These are phyloP conservation scores for Backusella westeae DNA, from an alignment of 192 early-diverging fungal genomes.

Conservation along the genomic window DNA sequence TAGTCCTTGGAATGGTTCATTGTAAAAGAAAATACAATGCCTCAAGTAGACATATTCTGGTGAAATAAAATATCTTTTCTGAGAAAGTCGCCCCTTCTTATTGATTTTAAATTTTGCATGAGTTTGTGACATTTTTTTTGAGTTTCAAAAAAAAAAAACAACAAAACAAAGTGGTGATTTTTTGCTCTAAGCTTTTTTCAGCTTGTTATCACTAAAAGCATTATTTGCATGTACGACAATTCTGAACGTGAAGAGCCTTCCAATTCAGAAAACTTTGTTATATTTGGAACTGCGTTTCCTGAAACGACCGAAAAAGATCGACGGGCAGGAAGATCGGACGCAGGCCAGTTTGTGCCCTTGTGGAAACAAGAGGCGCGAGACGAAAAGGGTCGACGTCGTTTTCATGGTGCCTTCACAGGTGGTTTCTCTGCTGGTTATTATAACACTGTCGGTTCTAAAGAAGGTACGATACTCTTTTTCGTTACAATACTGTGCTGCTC, in stretches of 20 bases:
- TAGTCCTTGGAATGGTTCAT: too few species aligned
- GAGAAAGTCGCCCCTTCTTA: too few species aligned
- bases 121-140: too few species aligned
- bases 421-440: constrained; percentile 95
- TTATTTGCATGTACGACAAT: not conserved
- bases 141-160: too few species aligned
- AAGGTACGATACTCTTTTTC: constrained; percentile 55
- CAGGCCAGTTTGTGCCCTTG: constrained; percentile 44
- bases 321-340: constrained; percentile 24
- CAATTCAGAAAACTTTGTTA: constrained; percentile 33
- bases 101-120: too few species aligned
- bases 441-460: constrained; percentile 95
- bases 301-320: constrained; percentile 26
- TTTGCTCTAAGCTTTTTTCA: not conserved
- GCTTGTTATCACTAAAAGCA: not conserved
- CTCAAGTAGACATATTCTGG: too few species aligned
- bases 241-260: not conserved
- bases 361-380: constrained; percentile 58
- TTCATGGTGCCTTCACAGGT: constrained; percentile 92
- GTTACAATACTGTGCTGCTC: not conserved
- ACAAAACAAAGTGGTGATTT: not conserved
- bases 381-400: constrained; percentile 70
- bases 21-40: too few species aligned
- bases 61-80: too few species aligned
- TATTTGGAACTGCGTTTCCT: constrained; percentile 45